Conservation (phyloP, 2,329 filamentous ascomycete species). For the Aspergillus udagawae region DNA sequence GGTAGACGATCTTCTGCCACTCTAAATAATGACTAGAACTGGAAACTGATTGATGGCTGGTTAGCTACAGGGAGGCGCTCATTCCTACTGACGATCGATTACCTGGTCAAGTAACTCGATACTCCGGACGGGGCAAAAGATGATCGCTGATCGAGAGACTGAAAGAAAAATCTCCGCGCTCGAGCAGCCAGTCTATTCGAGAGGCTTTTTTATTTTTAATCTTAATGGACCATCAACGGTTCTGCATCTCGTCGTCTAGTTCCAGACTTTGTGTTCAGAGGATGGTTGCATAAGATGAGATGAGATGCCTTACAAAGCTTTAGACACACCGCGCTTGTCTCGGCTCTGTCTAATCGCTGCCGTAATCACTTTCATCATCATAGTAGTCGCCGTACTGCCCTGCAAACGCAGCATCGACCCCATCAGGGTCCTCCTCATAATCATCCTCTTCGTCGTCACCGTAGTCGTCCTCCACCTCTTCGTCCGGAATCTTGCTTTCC, state of each 20-base stretch:
- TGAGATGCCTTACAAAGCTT: neutral
- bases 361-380: conserved; percentile 32
- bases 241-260: neutral
- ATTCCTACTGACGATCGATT: neutral
- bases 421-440: conserved; percentile 28
- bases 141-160: neutral
- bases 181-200: neutral
- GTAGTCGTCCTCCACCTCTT: conserved; percentile 24
- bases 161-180: neutral
- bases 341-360: conserved; percentile 22
- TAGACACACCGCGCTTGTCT: neutral
- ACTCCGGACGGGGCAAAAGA: neutral
- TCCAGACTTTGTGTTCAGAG: neutral
- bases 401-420: conserved; percentile 35
- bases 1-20: neutral
- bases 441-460: conserved; percentile 35
- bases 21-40: neutral
- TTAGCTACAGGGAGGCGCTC: neutral
- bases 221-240: neutral
- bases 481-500: conserved; percentile 10
- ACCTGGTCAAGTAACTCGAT: neutral
- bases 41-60: neutral
- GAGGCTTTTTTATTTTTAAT: neutral
- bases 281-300: neutral
- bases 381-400: conserved; percentile 33